Conservation (phyloP, 2,329 filamentous ascomycete species). For the Fusarium haematococcum region DNA sequence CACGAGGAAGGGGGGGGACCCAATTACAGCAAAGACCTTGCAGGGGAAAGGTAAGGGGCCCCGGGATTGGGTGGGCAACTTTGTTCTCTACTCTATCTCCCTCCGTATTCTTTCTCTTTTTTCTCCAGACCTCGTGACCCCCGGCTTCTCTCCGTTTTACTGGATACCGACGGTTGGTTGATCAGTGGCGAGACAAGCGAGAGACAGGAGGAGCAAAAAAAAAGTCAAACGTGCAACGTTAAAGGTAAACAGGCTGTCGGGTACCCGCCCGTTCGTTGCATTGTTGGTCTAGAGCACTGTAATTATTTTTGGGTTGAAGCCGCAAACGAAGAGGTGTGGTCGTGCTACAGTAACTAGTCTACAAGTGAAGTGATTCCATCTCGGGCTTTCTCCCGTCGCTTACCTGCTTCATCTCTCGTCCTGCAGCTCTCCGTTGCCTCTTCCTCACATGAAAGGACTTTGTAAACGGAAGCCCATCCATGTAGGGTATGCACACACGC, state of each 20-base stretch:
- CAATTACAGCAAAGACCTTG: constrained; percentile 9
- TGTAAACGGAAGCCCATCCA: not conserved
- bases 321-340: not conserved
- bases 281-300: not conserved
- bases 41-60: constrained; percentile 26
- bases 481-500: not conserved
- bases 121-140: constrained; percentile 29
- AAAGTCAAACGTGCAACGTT: not conserved
- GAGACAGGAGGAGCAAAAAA: not conserved
- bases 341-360: not conserved
- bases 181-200: constrained; percentile 11
- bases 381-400: constrained; percentile 2
- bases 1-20: not conserved
- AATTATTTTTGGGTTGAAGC: constrained; percentile 11
- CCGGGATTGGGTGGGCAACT: constrained; percentile 13
- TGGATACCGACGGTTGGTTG: constrained; percentile 1
- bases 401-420: constrained; percentile 19
- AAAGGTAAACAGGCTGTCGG: constrained; percentile 11
- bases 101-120: not conserved
- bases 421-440: not conserved
- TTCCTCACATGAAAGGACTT: constrained; percentile 4
- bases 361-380: not conserved
- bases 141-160: not conserved
- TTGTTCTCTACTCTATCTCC: constrained; percentile 27
- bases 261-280: not conserved